These are phyloP conservation scores for Ananas comosus DNA, from an alignment of 176 grass and related monocot genomes.

Conservation along the genomic window DNA sequence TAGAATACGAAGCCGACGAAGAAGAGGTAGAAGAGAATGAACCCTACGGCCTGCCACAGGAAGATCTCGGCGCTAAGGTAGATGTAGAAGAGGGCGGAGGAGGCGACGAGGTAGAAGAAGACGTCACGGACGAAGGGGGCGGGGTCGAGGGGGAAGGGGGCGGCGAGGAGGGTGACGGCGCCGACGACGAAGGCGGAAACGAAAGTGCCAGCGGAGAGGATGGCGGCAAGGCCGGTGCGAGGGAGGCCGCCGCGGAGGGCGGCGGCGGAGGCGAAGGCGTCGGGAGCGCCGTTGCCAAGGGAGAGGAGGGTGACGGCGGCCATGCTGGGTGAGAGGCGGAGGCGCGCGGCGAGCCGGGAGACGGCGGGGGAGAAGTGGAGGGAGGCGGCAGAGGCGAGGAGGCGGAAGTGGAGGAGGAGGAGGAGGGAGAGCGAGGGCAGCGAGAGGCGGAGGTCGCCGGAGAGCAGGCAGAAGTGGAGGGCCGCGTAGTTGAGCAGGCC, in stretches of 20 bases:
- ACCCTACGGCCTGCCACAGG: slow-evolving; percentile 76
- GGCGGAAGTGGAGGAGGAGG: slow-evolving; percentile 58
- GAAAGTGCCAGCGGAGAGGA: slow-evolving; percentile 74
- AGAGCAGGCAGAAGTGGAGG: slow-evolving; percentile 54
- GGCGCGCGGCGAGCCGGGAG: slow-evolving; percentile 42
- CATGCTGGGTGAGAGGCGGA: slow-evolving; percentile 74
- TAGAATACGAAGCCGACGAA: slow-evolving; percentile 82
- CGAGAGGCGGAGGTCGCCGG: slow-evolving; percentile 27
- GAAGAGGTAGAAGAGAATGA: slow-evolving; percentile 74
- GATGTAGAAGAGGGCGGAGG: slow-evolving; percentile 59
- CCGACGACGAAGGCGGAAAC: slow-evolving; percentile 90
- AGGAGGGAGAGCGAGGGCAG: slow-evolving; percentile 42
- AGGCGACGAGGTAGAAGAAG: slow-evolving; percentile 74
- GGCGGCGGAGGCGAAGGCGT: slow-evolving; percentile 65
- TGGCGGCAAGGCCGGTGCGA: slow-evolving; percentile 47
- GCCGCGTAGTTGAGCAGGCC: slow-evolving; percentile 56
- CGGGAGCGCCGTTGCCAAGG: slow-evolving; percentile 81
- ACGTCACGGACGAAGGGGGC: slow-evolving; percentile 58
- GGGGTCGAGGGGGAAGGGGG: slow-evolving; percentile 60
- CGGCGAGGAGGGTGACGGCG: slow-evolving; percentile 43
- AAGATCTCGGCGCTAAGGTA: slow-evolving; percentile 90
- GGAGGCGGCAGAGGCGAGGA: slow-evolving; percentile 50
- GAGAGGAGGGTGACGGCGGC: slow-evolving; percentile 91
- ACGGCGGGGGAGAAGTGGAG: slow-evolving; percentile 59
- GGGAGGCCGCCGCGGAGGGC: slow-evolving; percentile 43